Evolutionary conservation across 2,329 filamentous ascomycete genomes (phyloP), one percentile per base, ranked within the genome.

Genomic region (Fusarium vanettenii): DNA sequence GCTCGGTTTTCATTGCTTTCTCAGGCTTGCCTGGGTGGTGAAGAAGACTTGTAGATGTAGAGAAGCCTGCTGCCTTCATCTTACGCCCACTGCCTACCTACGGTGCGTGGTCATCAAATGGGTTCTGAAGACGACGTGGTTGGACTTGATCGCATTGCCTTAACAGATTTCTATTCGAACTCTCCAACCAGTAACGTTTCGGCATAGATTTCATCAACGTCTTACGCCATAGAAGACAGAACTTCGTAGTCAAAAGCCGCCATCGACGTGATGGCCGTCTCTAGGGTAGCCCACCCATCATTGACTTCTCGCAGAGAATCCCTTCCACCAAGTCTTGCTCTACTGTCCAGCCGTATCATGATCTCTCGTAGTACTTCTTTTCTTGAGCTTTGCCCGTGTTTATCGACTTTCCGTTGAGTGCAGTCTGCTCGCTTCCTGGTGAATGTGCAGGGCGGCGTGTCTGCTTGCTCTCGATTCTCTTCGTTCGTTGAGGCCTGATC

Each of bases 1-100:
- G 74, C 73, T 77, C 72, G 3, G 29, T 63, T 83, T 83, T 83
- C 82, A 81, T 83, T 83, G 70, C 80, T 79, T 67, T 22, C 73
- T 75, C 71, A 39, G 80, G 81, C 79, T 81, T 79, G 81, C 73
- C 77, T 74, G 67, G 73, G 78, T 45, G 5, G 81, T 80, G 80
- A 82, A 76, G 82, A 83, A 83, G 82, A 80, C 18, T 27, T 16
- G 5, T 37, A 22, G 13, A 45, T 39, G 1, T 18, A 5, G 9
- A 5, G 37, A 31, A 31, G 29, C 29, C n/a, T n/a, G n/a, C n/a
- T n/a, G n/a, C n/a, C n/a, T n/a, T n/a, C n/a, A n/a, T n/a, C n/a
- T n/a, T n/a, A n/a, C n/a, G n/a, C n/a, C n/a, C n/a, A n/a, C n/a
- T n/a, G n/a, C n/a, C n/a, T n/a, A n/a, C n/a, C n/a, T n/a, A n/a